A percentile compares a stretch with the other conserved stretches of the same genome.
phyloP scores from a whole-genome alignment of 2,329 filamentous ascomycete species.

The Neopestalotiopsis sp. region DNA sequence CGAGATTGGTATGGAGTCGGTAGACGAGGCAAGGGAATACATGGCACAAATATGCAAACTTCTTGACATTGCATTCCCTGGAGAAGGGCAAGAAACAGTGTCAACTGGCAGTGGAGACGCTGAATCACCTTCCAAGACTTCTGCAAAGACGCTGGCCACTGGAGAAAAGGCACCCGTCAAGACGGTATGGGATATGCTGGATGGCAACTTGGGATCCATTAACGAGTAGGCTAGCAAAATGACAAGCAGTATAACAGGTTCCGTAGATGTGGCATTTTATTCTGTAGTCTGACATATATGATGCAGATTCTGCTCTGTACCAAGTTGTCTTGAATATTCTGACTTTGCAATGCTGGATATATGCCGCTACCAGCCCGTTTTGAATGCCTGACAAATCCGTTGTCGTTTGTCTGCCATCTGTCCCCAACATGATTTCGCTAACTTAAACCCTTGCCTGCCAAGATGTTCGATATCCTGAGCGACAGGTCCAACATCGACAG shows the following conservation, averaged over 20 bases:
- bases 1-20: conserved; percentile 60
- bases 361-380: background rate
- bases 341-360: background rate
- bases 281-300: background rate
- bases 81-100: conserved; percentile 27
- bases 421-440: background rate
- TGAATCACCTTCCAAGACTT: conserved; percentile 39
- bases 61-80: conserved; percentile 31
- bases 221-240: conserved; percentile 27
- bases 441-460: conserved; percentile 51
- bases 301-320: background rate
- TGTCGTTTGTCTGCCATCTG: conserved; percentile 2
- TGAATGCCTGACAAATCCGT: conserved; percentile 32
- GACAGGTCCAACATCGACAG: conserved; percentile 86
- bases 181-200: conserved; percentile 53
- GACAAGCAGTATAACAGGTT: background rate
- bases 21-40: conserved; percentile 56
- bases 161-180: conserved; percentile 28
- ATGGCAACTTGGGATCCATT: conserved; percentile 60
- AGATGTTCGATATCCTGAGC: conserved; percentile 77
- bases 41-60: conserved; percentile 56
- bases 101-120: conserved; percentile 42
- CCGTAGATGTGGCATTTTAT: background rate
- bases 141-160: conserved; percentile 27
- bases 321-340: background rate